phyloP scores from a whole-genome alignment of 2,329 filamentous ascomycete species.

The Diplodia intermedia region DNA sequence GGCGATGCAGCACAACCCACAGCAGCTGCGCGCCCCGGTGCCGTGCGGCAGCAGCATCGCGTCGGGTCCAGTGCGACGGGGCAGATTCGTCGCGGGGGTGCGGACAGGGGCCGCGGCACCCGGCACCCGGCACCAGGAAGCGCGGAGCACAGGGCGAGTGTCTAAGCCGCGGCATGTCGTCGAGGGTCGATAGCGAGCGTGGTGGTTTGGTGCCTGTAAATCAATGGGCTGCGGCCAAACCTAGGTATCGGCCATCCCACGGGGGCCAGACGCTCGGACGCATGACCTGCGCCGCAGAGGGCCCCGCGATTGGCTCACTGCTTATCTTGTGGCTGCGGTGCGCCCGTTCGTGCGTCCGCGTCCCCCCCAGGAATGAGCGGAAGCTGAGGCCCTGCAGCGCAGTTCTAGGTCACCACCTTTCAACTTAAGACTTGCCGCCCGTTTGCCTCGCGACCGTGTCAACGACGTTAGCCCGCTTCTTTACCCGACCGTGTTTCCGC shows the following conservation, averaged over 20 bases:
- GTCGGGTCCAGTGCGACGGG: constrained; percentile 7
- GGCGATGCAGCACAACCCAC: constrained; percentile 17
- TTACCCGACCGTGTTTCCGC: not conserved
- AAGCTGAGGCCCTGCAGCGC: constrained; percentile 1
- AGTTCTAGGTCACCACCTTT: not conserved
- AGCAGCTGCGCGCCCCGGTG: constrained; percentile 9
- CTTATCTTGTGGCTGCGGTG: constrained; percentile 29
- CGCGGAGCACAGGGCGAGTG: not conserved
- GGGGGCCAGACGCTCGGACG: constrained; percentile 34
- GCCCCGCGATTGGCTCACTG: constrained; percentile 23
- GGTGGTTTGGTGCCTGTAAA: constrained; percentile 21
- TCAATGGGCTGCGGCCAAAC: not conserved
- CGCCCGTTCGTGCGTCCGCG: constrained; percentile 13
- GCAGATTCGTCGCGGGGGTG: constrained; percentile 9
- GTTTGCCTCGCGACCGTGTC: constrained; percentile 29
- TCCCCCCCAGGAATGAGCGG: constrained; percentile 2
- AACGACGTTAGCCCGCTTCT: constrained; percentile 19
- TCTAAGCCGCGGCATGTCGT: not conserved
- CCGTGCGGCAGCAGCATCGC: constrained; percentile 1
- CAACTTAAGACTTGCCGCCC: constrained; percentile 14
- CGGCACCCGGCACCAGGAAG: too few species aligned
- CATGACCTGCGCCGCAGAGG: constrained; percentile 34
- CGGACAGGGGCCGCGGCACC: not conserved
- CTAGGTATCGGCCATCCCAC: constrained; percentile 38
- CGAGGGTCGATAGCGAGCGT: constrained; percentile 7